These are phyloP conservation scores for Paecilomyces variotii DNA, from an alignment of 2,329 filamentous ascomycete genomes.

Conservation along the genomic window DNA sequence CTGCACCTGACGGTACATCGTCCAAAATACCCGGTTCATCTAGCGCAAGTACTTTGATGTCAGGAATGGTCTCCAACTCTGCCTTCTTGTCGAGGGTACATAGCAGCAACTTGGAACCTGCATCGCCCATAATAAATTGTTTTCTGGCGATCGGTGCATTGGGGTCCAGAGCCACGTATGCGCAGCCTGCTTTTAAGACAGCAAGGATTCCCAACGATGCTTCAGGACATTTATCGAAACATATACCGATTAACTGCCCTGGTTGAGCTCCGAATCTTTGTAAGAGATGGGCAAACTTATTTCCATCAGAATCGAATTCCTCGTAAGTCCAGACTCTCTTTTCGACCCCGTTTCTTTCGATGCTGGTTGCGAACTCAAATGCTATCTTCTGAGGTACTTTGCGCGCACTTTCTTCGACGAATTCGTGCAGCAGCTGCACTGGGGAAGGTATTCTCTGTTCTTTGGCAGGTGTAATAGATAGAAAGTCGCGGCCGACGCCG, in stretches of 20 bases:
- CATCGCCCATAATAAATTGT: conserved; percentile 69
- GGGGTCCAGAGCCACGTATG: conserved; percentile 73
- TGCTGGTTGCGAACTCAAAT: conserved; percentile 63
- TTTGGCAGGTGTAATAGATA: conserved; percentile 60
- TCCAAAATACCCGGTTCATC: conserved; percentile 34
- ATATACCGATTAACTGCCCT: conserved; percentile 63
- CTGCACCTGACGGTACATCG: conserved; percentile 25
- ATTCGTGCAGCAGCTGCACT: conserved; percentile 61
- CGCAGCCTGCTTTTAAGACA: conserved; percentile 72
- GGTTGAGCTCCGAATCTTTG: conserved; percentile 39
- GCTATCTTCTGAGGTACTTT: conserved; percentile 54
- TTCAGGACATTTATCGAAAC: conserved; percentile 78
- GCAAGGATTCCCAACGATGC: conserved; percentile 77
- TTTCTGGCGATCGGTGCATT: conserved; percentile 65
- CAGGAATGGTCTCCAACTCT: conserved; percentile 26
- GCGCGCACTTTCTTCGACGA: conserved; percentile 60
- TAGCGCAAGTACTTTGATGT: conserved; percentile 39
- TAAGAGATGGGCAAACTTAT: conserved; percentile 63
- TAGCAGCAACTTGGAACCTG: conserved; percentile 56
- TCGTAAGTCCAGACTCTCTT: conserved; percentile 62
- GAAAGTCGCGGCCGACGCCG: conserved; percentile 18
- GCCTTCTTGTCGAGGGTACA: conserved; percentile 42
- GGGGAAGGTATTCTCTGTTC: conserved; percentile 50
- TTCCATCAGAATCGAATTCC: conserved; percentile 63
- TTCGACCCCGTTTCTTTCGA: conserved; percentile 40